Base-by-base conservation (phyloP, 306 rosid genomes). In the Astragalus membranaceus region DNA sequence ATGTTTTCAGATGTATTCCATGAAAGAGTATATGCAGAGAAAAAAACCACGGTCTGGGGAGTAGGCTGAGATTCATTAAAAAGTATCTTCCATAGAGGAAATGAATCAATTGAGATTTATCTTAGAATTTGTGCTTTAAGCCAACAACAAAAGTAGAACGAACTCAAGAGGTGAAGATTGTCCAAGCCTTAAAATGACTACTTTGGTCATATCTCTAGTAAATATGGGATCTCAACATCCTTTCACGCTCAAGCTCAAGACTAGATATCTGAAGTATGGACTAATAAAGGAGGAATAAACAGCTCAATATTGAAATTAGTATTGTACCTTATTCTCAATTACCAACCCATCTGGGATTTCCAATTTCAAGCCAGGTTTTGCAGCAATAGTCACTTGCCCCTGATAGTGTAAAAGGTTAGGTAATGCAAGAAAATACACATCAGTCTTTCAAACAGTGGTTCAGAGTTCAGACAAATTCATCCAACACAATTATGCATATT, bases 291-390 rank as follows among this genome's bases (percentile, higher is more conserved):
- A 26, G 4, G 4, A 26, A 26, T 26, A 26, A 26, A 26, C 2
- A 26, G 3, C 30, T 2, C 30, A 26, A 26, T 11, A 57, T n/a
- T 4, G 8, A 63, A 42, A 26, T 32, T 16, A 64, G 60, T 30
- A 32, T 49, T 16, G 52, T 67, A 85, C 97, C 97, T 86, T 78
- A 70, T 86, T 86, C 62, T 83, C 88, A 55, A 90, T 75, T 39
- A 85, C 80, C 2, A 44, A 77, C 48, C 92, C 88, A 55, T 85
- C 88, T 0, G 97, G 90, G 64, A 90, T 88, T 85, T 90, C 90
- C 82, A 88, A 66, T 62, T 80, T 86, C 72, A 69, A 54, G 33
- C 85, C 92, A 3, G 97, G 84, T 66, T 88, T 78, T 52, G 92
- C 92, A 70, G 59, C 52, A 16, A 88, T 80, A 48, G 58, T 83